Percentiles rank a stretch among this genome's conserved stretches.
These are phyloP conservation scores for Nitzschia putrida DNA, from an alignment of 108 stramenopile species.

Conservation along the genomic window DNA sequence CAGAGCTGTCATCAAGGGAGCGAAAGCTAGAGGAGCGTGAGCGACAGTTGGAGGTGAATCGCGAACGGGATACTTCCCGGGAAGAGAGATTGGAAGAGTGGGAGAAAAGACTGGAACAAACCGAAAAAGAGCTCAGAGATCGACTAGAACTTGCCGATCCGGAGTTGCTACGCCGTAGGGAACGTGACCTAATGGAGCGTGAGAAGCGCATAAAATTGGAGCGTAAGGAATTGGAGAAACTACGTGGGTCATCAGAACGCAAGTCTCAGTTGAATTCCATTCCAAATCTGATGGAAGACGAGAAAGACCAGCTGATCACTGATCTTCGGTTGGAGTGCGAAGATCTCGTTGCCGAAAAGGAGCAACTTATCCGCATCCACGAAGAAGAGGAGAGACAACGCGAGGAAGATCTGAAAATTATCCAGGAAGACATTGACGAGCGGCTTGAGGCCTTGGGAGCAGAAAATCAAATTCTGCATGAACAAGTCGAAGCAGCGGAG, in stretches of 20 bases:
- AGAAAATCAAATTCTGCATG: constrained; percentile 23
- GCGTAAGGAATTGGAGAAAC: background rate
- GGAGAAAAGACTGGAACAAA: constrained; percentile 15
- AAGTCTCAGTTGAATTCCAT: background rate
- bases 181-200: background rate
- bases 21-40: constrained; percentile 12
- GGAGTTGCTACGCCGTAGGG: background rate
- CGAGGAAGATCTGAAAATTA: constrained; percentile 18
- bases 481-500: constrained; percentile 11
- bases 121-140: constrained; percentile 6
- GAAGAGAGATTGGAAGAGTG: constrained; percentile 20
- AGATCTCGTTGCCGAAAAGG: constrained; percentile 19
- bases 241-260: background rate
- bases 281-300: constrained; percentile 7
- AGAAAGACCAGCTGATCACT: constrained; percentile 3
- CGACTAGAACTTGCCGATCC: background rate
- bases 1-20: constrained; percentile 7
- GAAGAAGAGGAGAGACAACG: constrained; percentile 14
- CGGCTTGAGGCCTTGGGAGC: constrained; percentile 3
- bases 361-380: constrained; percentile 2
- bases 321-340: background rate
- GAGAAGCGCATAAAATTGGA: background rate
- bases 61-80: background rate
- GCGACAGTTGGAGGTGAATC: constrained; percentile 4
- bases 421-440: constrained; percentile 21